Evolutionary conservation across 2,329 filamentous ascomycete genomes (phyloP), one percentile per base, ranked within the genome.

Genomic region (Microdochium paspali): DNA sequence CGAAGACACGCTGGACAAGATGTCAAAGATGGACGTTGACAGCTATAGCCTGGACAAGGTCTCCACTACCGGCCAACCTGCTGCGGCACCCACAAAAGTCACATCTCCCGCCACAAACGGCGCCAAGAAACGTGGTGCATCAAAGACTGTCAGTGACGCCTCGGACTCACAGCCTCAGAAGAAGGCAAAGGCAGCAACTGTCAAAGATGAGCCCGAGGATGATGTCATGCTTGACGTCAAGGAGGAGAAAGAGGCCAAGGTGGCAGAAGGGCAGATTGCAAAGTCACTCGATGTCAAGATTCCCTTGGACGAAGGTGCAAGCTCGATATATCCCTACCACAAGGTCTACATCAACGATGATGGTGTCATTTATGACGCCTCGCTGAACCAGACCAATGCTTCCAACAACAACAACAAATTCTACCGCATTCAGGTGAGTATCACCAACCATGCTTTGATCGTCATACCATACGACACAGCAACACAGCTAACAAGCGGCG

Each of bases 381-480:
- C 85, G 0, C 70, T 94, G 43, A 93, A 90, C 55, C 85, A 90
- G 61, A 85, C 87, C 10, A 86, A 89, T 54, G 70, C 85, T 0
- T 67, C 70, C 0, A 65, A 74, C 44, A 93, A 91, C 59, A 85
- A 86, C 64, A 91, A 93, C 64, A 93, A 93, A 55, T 91, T 90
- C 62, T 91, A 90, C 58, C 78, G 80, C 24, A 62, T 90, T 24
- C 86, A 91, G 69, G 70, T 87, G 51, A 58, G 61, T 54, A 4
- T 23, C 42, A 12, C 39, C 24, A 18, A 15, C 24, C 44, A 24
- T 2, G n/a, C 25, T 46, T 50, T 25, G 46, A 32, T 46, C 23
- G 26, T 46, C 31, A 24, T 18, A 31, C 49, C 42, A 24, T 18
- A 9, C 24, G 10, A 30, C 10, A 35, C n/a, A n/a, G n/a, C n/a